phyloP scores from a whole-genome alignment of 129 eudicot genomes.

The Flaveria robusta region DNA sequence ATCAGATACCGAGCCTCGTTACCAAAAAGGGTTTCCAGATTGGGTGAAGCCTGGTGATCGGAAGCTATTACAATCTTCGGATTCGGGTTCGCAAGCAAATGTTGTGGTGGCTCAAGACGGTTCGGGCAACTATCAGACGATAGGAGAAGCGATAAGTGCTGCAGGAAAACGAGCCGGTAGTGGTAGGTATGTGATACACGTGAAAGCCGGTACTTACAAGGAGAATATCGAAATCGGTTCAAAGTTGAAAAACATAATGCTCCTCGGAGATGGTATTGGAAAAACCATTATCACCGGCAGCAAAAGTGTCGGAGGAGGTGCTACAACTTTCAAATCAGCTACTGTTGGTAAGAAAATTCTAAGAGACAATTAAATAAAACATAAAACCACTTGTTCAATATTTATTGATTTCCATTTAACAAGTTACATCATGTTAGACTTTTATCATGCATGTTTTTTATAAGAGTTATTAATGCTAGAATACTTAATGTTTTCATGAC shows the following conservation, averaged over 20 bases:
- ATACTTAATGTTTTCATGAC: too few species aligned
- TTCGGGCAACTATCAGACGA: slow-evolving; percentile 55
- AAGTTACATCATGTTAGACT: slow-evolving; percentile 2
- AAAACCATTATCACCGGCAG: slow-evolving; percentile 66
- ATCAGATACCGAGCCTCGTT: slow-evolving; percentile 1
- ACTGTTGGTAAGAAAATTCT: slow-evolving; percentile 54
- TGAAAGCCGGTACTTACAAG: slow-evolving; percentile 51
- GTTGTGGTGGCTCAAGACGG: slow-evolving; percentile 71
- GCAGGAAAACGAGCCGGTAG: slow-evolving; percentile 44
- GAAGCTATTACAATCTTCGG: slow-evolving; percentile 42
- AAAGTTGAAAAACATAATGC: slow-evolving; percentile 50
- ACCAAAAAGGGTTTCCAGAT: slow-evolving; percentile 47
- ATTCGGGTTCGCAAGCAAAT: slow-evolving; percentile 38
- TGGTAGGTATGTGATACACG: slow-evolving; percentile 53
- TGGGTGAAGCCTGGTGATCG: slow-evolving; percentile 61
- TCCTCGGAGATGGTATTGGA: slow-evolving; percentile 68
- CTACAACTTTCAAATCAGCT: slow-evolving; percentile 60
- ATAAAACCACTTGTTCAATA: slow-evolving; percentile 8
- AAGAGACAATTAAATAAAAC: background rate
- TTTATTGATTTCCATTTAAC: background rate
- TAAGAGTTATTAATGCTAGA: background rate
- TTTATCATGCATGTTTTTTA: slow-evolving; percentile 16
- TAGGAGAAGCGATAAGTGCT: slow-evolving; percentile 51
- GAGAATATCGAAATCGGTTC: slow-evolving; percentile 54
- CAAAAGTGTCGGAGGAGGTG: slow-evolving; percentile 59